Base-by-base conservation (phyloP, 441 rosid species). In the Macaranga tanarius region DNA sequence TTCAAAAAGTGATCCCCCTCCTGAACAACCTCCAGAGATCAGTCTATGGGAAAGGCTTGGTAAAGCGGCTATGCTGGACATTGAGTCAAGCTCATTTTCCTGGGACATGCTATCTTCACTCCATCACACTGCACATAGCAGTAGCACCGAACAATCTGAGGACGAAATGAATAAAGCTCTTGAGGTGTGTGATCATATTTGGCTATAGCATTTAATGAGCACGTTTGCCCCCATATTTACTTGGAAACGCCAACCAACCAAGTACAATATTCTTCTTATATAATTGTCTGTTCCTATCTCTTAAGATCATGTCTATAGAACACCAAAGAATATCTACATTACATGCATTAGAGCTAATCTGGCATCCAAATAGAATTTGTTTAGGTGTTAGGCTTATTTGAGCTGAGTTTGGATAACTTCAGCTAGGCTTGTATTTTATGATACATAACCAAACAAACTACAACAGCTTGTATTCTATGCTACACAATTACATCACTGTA, bases 11-110 rank as follows among this genome's bases (percentile, higher is more conserved):
- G 79, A 76, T 73, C 84, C 76, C 5, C 82, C 85, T 7, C 65
- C 78, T 40, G 97, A 83, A 73, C 92, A 89, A 73, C 79, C 67
- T 77, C 81, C 88, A 0, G 98, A 89, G 69, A 76, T 79, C 76
- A 92, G 85, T 79, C 81, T 96, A 86, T 96, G 95, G 97, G 98
- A 96, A 74, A 92, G 95, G 80, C 92, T 96, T 67, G 96, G 97
- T 65, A 92, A 87, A 84, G 95, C 98, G 71, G 84, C 83, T 55
- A 78, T 76, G 55, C 77, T 91, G 83, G 95, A 90, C 77, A 87
- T 91, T 0, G 97, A 93, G 13, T 86, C 92, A 0, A 82, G 65
- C 69, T 84, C 83, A 62, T 89, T 92, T 71, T 89, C 97, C 4
- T 96, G 99, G 99, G 88, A 82, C 73, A 83, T 85, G 93, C 86